Evolutionary conservation across 306 rosid genomes (phyloP).

Genomic region (Mucuna pruriens): DNA sequence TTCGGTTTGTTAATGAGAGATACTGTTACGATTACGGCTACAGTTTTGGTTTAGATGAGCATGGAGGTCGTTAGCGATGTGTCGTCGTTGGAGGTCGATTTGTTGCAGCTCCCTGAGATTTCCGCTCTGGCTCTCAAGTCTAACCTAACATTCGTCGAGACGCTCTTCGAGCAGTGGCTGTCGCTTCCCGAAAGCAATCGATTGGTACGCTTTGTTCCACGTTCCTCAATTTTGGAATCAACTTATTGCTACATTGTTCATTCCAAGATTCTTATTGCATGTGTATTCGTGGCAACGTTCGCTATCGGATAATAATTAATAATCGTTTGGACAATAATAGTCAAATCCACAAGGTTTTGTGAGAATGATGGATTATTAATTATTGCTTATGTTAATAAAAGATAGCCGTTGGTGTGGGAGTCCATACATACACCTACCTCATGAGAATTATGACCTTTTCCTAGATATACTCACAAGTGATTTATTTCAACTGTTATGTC

Average conservation of each 20-base stretch:
- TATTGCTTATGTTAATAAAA: neutral
- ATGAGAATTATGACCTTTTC: conserved; percentile 12
- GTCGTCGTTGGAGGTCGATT: conserved; percentile 86
- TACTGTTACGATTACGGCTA: conserved; percentile 32
- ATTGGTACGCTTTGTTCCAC: conserved; percentile 60
- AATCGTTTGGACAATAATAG: neutral
- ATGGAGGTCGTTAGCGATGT: conserved; percentile 82
- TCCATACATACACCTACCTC: neutral
- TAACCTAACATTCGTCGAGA: conserved; percentile 67
- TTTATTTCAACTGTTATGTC: conserved; percentile 19
- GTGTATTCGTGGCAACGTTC: neutral
- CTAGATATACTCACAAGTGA: conserved; percentile 2
- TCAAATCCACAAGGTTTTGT: conserved; percentile 25
- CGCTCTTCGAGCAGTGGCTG: conserved; percentile 95
- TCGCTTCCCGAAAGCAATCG: conserved; percentile 86
- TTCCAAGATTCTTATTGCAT: neutral
- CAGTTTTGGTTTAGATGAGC: conserved; percentile 54
- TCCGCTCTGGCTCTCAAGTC: conserved; percentile 83
- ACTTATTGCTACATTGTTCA: conserved; percentile 2
- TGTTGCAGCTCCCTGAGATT: conserved; percentile 88
- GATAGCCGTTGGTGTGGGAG: conserved; percentile 13
- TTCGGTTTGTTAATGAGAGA: conserved; percentile 50
- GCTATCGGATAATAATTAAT: neutral
- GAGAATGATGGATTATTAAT: conserved; percentile 22
- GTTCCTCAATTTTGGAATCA: neutral